phyloP scores from a whole-genome alignment of 2,329 filamentous ascomycete genomes.

The Cladophialophora carrionii region DNA sequence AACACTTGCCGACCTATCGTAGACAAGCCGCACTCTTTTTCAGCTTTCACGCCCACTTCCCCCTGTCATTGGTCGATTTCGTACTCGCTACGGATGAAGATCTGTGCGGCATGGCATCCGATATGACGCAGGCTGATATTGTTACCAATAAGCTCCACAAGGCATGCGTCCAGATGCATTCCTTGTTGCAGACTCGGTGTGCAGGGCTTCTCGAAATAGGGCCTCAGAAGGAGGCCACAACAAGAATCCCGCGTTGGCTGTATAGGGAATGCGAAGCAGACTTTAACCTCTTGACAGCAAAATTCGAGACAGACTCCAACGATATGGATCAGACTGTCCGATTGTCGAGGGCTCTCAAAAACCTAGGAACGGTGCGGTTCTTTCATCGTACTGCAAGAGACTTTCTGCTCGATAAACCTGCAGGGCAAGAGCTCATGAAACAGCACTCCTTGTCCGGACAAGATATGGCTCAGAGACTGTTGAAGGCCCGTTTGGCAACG shows the following conservation, averaged over 20 bases:
- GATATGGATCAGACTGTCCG: background rate
- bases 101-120: background rate
- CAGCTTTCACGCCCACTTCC: slow-evolving; percentile 1
- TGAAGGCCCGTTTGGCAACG: background rate
- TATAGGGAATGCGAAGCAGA: background rate
- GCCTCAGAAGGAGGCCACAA: background rate
- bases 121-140: background rate
- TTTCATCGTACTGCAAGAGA: slow-evolving; percentile 5
- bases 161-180: background rate
- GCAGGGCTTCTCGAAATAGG: background rate
- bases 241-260: background rate
- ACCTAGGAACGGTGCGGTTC: background rate
- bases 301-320: background rate
- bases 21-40: slow-evolving; percentile 1
- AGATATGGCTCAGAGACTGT: background rate
- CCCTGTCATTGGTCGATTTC: background rate
- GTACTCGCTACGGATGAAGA: slow-evolving; percentile 1
- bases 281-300: background rate
- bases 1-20: background rate
- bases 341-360: background rate
- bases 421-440: background rate
- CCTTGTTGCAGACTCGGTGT: slow-evolving; percentile 3
- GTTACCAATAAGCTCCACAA: background rate
- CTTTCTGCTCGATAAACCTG: background rate
- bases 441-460: background rate